Evolutionary conservation across 306 rosid species (phyloP).

Genomic region (Psophocarpus tetragonolobus): DNA sequence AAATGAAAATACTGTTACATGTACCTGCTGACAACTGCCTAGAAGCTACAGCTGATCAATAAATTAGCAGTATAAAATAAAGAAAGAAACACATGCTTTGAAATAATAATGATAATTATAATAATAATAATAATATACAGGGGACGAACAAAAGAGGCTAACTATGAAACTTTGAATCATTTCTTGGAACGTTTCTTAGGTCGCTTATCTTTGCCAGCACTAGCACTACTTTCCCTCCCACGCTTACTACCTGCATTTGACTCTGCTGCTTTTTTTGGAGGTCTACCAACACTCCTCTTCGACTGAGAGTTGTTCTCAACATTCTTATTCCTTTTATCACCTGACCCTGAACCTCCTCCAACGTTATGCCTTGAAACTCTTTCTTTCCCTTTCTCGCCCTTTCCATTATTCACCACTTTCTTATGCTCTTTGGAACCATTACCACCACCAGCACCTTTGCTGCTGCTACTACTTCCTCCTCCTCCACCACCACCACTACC

Average conservation of each 20-base stretch:
- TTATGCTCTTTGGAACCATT: constrained; percentile 52
- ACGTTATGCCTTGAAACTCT: constrained; percentile 42
- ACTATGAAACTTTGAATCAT: constrained; percentile 24
- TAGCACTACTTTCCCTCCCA: constrained; percentile 57
- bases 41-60: constrained; percentile 38
- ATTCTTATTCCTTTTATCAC: constrained; percentile 50
- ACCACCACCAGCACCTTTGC: constrained; percentile 39
- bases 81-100: constrained; percentile 25
- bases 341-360: constrained; percentile 39
- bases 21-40: constrained; percentile 27
- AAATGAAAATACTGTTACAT: constrained; percentile 41
- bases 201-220: constrained; percentile 53
- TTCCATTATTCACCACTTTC: constrained; percentile 41
- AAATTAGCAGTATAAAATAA: constrained; percentile 38
- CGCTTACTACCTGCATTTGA: constrained; percentile 53
- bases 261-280: constrained; percentile 64
- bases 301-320: constrained; percentile 58
- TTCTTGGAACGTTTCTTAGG: constrained; percentile 69
- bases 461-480: constrained; percentile 38
- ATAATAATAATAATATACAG: constrained; percentile 34
- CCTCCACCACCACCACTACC: constrained; percentile 6
- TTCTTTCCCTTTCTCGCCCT: constrained; percentile 60
- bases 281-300: constrained; percentile 77
- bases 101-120: constrained; percentile 31
- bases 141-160: neutral